phyloP scores from a whole-genome alignment of 805 yeast genomes.

The Ogataea henricii region DNA sequence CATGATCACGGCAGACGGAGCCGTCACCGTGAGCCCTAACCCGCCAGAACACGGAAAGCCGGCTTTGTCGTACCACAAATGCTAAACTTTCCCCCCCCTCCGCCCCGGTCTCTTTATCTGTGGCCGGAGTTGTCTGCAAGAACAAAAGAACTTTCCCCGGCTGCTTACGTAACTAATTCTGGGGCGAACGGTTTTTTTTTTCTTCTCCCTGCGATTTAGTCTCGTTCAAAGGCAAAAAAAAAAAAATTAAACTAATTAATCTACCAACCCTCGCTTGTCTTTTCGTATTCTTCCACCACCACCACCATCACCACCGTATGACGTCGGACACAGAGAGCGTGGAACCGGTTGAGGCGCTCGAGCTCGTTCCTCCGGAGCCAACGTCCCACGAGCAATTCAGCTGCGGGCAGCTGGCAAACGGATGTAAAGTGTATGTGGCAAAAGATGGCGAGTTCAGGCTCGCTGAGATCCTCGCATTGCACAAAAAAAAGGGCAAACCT shows the following conservation, averaged over 20 bases:
- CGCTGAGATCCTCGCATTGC: slow-evolving; percentile 84
- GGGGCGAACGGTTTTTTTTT: no score
- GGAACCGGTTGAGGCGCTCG: slow-evolving; percentile 33
- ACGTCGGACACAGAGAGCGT: slow-evolving; percentile 33
- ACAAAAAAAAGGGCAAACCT: slow-evolving; percentile 70
- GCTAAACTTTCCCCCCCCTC: no score
- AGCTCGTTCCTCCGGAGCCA: slow-evolving; percentile 36
- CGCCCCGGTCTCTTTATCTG: no score
- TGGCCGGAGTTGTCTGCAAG: no score
- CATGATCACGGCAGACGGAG: no score
- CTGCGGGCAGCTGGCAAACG: slow-evolving; percentile 59
- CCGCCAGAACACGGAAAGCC: no score
- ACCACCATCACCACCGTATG: slow-evolving; percentile 20
- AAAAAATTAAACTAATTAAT: not conserved
- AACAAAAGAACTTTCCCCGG: no score
- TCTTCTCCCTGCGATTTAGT: no score
- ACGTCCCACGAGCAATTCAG: slow-evolving; percentile 30
- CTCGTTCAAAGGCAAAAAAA: not conserved
- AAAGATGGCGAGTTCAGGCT: slow-evolving; percentile 79
- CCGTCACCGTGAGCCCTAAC: no score
- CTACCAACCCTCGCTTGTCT: not conserved
- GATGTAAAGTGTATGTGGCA: slow-evolving; percentile 78
- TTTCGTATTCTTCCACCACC: not conserved
- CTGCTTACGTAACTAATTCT: no score
- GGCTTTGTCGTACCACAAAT: no score